These are phyloP conservation scores for Amaranthus palmeri DNA, from an alignment of 148 eudicot genomes.

Conservation along the genomic window DNA sequence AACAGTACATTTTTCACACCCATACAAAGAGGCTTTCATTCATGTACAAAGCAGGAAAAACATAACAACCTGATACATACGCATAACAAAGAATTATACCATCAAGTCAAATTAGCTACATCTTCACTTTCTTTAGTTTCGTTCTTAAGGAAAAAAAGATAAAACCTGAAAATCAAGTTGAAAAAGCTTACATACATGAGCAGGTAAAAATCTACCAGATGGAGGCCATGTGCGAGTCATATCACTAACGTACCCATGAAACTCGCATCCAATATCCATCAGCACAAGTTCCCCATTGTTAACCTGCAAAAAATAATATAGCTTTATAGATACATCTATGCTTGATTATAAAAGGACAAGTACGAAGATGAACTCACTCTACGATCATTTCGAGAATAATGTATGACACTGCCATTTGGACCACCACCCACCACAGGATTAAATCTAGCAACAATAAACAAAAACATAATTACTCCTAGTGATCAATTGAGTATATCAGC, in stretches of 20 bases:
- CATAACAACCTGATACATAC: too few relatives aligned
- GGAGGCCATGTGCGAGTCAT: constrained; percentile 99
- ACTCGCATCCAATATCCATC: constrained; percentile 93
- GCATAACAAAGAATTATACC: too few relatives aligned
- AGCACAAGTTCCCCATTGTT: constrained; percentile 66
- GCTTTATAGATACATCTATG: constrained; percentile 5
- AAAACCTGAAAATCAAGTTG: neutral
- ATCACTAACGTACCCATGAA: constrained; percentile 94
- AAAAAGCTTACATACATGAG: constrained; percentile 45
- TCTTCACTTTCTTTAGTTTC: too few relatives aligned
- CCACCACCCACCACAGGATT: constrained; percentile 99
- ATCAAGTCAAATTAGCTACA: too few relatives aligned
- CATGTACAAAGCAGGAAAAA: too few relatives aligned
- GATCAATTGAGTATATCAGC: neutral
- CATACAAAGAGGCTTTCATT: too few relatives aligned
- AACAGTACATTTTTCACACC: too few relatives aligned
- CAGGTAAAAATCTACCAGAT: constrained; percentile 59
- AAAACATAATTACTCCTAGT: neutral
- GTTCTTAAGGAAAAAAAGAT: too few relatives aligned
- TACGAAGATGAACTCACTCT: constrained; percentile 45
- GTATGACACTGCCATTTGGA: constrained; percentile 79
- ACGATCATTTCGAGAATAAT: constrained; percentile 91
- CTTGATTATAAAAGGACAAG: neutral
- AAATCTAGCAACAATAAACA: constrained; percentile 44
- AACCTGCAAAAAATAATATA: constrained; percentile 41